Base-by-base conservation (phyloP, 2,329 filamentous ascomycete species). In the Bisporella sp. region DNA sequence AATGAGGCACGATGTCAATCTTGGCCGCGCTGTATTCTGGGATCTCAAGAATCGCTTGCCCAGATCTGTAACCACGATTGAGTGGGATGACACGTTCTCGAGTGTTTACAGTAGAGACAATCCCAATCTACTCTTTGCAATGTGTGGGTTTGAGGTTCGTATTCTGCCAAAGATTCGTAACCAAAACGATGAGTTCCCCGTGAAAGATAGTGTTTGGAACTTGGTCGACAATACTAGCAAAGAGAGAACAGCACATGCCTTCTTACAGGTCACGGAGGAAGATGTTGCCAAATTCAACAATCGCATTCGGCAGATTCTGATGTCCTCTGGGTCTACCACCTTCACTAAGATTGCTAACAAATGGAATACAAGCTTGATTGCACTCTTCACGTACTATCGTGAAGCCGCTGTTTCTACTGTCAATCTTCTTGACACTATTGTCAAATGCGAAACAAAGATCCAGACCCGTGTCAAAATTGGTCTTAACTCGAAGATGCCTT, bases 301-400 rank as follows among this genome's bases (percentile, higher is more conserved):
- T 69, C 85, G 95, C 41, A 99, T 99, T 64, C 84, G 93, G 53
- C 93, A 99, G 65, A 99, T 99, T 66, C 77, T 99, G 50, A 99
- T 99, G 93, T 97, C 92, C 8, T 97, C 93, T 52, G 95, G 93
- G n/a, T 96, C 89, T 5, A 99, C 93, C 0, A 99, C 93, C 0
- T 99, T 99, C 72, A 99, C 93, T 43, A 99, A 99, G 78, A 99
- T 99, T 64, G 93, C 95, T 44, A 99, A 99, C 73, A 99, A 99
- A 73, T 99, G 95, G 93, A 99, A 99, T 70, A 99, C 93, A 0
- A 93, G 89, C 1, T 71, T 99, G 59, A 99, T 99, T 63, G 91
- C 93, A 1, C 79, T 99, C 30, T 99, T 99, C 72, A 97, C 93
- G 0, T 99, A 99, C 70, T 99, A 99, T 66, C 89, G 93, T 67